Percentiles rank a stretch among this genome's conserved stretches.
Evolutionary conservation across 2,329 filamentous ascomycete genomes (phyloP).

Genomic region (Pochonia chlamydosporia): DNA sequence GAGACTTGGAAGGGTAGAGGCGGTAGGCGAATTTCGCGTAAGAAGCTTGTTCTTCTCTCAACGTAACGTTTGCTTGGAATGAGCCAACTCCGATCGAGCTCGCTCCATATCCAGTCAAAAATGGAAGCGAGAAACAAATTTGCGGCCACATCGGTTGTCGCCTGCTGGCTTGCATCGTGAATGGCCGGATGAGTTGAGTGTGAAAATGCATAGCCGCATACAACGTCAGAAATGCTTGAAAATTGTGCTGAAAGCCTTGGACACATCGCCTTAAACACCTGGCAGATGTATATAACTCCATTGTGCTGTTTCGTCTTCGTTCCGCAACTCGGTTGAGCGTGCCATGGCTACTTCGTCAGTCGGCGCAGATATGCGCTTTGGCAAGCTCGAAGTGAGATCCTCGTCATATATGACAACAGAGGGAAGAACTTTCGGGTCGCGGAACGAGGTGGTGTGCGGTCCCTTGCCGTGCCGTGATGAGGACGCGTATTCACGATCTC

Average conservation of each 20-base stretch:
- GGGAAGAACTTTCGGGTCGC: conserved; percentile 18
- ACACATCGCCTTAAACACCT: conserved; percentile 21
- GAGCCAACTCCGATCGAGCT: too few relatives aligned
- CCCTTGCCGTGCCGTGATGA: conserved; percentile 5
- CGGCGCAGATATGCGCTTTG: conserved; percentile 23
- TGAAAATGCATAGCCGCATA: too few relatives aligned
- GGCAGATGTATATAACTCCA: conserved; percentile 32
- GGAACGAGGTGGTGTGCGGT: conserved; percentile 12
- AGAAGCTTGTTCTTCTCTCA: too few relatives aligned
- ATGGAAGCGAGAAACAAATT: too few relatives aligned
- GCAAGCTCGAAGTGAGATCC: conserved; percentile 23
- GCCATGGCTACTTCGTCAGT: conserved; percentile 13
- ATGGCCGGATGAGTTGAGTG: too few relatives aligned
- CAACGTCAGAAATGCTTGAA: too few relatives aligned
- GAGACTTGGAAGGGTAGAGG: too few relatives aligned
- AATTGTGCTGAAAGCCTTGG: too few relatives aligned
- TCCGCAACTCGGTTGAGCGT: conserved; percentile 11
- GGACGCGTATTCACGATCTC: background rate
- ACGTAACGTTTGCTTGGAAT: too few relatives aligned
- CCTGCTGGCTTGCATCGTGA: conserved; percentile 5
- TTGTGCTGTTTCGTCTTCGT: conserved; percentile 19
- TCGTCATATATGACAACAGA: conserved; percentile 33
- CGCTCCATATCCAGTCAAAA: too few relatives aligned
- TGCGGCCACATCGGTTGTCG: too few relatives aligned
- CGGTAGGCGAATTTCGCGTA: too few relatives aligned